Evolutionary conservation across 2,329 filamentous ascomycete genomes (phyloP), one percentile per base, ranked within the genome.

Genomic region (Pseudogymnoascus sp.): DNA sequence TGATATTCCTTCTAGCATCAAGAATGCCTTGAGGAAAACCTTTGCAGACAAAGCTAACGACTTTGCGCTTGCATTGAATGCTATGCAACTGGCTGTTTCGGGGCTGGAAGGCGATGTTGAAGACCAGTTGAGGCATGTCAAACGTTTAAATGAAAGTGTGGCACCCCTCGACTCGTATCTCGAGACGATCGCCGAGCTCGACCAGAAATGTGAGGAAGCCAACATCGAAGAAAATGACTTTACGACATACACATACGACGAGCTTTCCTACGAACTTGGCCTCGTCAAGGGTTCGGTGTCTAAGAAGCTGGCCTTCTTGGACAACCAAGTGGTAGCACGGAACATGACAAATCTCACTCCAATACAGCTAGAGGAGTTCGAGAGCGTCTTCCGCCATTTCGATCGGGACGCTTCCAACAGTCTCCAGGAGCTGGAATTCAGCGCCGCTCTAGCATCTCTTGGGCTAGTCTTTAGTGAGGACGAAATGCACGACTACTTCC

Each of bases 221-320:
- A 97, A 99, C 73, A 97, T 99, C 66, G 94, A 99, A 75, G 94
- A 99, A 72, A 99, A 99, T 75, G 94, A 99, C 78, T 97, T 94
- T 74, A 99, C 94, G n/a, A 97, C 93, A 7, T 97, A 97, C 76
- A 96, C 93, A 8, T 94, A 97, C 74, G 94, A 99, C 72, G 94
- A 99, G 76, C 82, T 99, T 42, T 86, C 87, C 64, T 99, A 99
- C 76, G 94, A 99, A 76, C 82, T 97, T 63, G 87, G 90, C 13
- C 82, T 99, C 31, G 94, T 97, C 62, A 92, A 92, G 73, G 88
- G 89, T 31, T 94, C 90, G 9, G 93, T 97, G 29, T 88, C 92
- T 66, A 99, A 97, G 80, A 99, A 99, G 77, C 84, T 97, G 62
- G 88, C 89, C 45, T 99, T 99, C 78, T 80, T 99, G 61, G 93